Evolutionary conservation across 768 basidiomycete genomes (phyloP).

Genomic region (Leccinum pellstonianum): DNA sequence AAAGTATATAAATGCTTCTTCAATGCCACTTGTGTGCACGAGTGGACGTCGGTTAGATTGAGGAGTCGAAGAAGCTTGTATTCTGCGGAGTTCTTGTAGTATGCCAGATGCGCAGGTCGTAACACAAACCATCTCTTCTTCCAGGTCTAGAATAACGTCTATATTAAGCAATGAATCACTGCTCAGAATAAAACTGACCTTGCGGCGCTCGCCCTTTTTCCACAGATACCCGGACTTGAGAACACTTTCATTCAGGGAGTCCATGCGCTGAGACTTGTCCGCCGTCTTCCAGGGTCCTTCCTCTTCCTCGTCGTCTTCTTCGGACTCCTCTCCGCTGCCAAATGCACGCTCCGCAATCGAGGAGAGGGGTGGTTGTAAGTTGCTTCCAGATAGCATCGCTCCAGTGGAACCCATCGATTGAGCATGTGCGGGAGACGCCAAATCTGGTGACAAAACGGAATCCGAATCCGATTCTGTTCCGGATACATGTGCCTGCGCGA

Average conservation of each 20-base stretch:
- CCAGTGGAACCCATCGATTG: constrained; percentile 36
- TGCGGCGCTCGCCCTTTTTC: constrained; percentile 97
- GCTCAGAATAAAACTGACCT: constrained; percentile 53
- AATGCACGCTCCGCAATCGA: constrained; percentile 76
- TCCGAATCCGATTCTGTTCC: constrained; percentile 89
- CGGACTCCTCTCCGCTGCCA: constrained; percentile 74
- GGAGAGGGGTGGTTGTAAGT: constrained; percentile 54
- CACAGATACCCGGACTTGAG: constrained; percentile 92
- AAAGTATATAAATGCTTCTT: constrained; percentile 90
- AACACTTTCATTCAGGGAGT: constrained; percentile 63
- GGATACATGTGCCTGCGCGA: constrained; percentile 44
- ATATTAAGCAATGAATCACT: constrained; percentile 1
- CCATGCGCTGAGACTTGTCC: constrained; percentile 41
- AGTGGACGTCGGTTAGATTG: constrained; percentile 85
- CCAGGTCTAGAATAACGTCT: constrained; percentile 68
- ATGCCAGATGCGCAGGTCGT: constrained; percentile 86
- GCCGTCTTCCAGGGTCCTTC: constrained; percentile 64
- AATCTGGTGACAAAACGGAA: constrained; percentile 59
- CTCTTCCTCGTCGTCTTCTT: constrained; percentile 70
- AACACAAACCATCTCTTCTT: constrained; percentile 99
- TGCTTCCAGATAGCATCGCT: constrained; percentile 30
- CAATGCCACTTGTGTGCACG: constrained; percentile 81
- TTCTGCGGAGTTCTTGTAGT: constrained; percentile 95
- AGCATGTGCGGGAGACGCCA: constrained; percentile 37
- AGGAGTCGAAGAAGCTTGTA: constrained; percentile 89